Evolutionary conservation across 352 stramenopile species (phyloP), one percentile per base, ranked within the genome.

Genomic region (Pythium volutum): DNA sequence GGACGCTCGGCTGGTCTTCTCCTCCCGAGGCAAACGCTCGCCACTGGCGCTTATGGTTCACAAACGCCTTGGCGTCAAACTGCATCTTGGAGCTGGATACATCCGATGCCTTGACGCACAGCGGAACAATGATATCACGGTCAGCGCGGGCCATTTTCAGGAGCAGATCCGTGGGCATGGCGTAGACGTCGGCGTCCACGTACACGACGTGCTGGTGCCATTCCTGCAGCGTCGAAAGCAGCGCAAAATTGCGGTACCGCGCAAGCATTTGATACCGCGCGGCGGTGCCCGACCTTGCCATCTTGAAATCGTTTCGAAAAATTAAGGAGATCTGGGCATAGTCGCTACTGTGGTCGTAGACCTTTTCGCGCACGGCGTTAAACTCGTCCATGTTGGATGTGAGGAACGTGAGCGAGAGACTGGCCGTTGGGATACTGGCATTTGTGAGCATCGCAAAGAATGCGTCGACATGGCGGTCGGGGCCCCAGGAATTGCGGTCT

Each of bases 131-230:
- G 38, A 73, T 64, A 23, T 73, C 66, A 3, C 41, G 42, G 20
- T 64, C 45, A 4, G 67, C 20, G 18, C 50, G 36, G n/a, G 70
- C 51, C 74, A 82, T 82, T 38, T 75, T 82, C 20, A 42, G 38
- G 3, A 81, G 45, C 0, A 84, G 51, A 0, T 45, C 42, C 7
- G 51, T 2, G 9, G 75, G 75, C 29, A 84, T 50, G 2, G 50
- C 22, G n/a, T 55, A 43, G 38, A 81, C 52, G 18, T 84, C 75
- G 18, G 67, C 67, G 47, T 84, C 73, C 3, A 84, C 11, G 23
- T 72, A 84, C 47, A 84, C 20, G 8, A 81, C 70, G 42, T 77
- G 68, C 26, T 75, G 62, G 39, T 81, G 66, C 69, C 71, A 81
- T 42, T 56, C 39, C 65, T 74, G 47, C 22, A 85, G 48, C 12